Evolutionary conservation across 148 eudicot species (phyloP).

Genomic region (Pouteria glomerata): DNA sequence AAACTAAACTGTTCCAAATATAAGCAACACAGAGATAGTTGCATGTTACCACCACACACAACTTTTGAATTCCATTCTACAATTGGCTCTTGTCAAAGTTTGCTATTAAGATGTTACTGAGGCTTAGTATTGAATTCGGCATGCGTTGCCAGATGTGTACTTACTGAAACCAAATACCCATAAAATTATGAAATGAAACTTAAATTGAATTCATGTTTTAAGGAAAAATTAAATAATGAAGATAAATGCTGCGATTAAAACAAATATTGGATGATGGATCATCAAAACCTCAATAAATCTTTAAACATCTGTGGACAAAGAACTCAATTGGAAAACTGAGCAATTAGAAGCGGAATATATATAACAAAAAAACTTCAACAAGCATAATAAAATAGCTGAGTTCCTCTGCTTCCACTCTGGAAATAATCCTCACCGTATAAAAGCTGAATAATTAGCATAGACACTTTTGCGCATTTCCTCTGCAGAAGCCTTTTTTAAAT

Average conservation of each 20-base stretch:
- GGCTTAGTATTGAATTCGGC: neutral
- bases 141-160: neutral
- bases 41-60: neutral
- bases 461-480: conserved; percentile 99
- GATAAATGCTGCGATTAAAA: neutral
- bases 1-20: neutral
- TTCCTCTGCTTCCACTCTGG: neutral
- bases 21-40: neutral
- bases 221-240: neutral
- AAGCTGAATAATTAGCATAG: conserved; percentile 88
- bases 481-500: conserved; percentile 83
- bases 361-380: neutral
- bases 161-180: neutral
- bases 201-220: neutral
- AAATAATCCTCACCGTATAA: conserved; percentile 60
- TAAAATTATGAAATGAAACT: neutral
- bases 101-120: neutral
- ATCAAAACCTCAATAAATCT: neutral
- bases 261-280: neutral
- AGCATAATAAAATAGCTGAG: neutral
- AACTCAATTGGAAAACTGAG: neutral
- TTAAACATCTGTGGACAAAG: neutral
- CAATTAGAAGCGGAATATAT: neutral
- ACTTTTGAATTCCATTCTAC: neutral
- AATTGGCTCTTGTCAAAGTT: neutral